These are phyloP conservation scores for Dictyophora rubrovolvata DNA, from an alignment of 768 basidiomycete genomes.

Conservation along the genomic window DNA sequence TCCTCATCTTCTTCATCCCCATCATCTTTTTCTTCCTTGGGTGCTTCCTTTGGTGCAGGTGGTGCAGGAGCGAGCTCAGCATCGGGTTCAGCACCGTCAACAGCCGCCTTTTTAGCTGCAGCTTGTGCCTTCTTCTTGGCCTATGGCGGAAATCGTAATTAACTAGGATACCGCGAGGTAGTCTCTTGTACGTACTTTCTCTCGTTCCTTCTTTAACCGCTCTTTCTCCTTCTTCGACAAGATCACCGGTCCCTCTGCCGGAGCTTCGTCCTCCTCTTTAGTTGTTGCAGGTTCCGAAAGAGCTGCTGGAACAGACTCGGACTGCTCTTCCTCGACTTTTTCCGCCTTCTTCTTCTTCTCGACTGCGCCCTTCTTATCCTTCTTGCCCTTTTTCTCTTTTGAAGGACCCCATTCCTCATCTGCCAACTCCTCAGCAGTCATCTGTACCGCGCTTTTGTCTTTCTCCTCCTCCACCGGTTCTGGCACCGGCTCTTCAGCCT, in stretches of 20 bases:
- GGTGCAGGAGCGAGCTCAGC: conserved; percentile 18
- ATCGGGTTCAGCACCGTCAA: conserved; percentile 20
- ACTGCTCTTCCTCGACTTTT: conserved; percentile 13
- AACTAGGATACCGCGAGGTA: conserved; percentile 10
- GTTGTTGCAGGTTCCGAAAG: conserved; percentile 25
- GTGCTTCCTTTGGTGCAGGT: conserved; percentile 23
- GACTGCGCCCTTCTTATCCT: conserved; percentile 54
- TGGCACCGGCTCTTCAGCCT: conserved; percentile 1
- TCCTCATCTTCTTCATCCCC: conserved; percentile 56
- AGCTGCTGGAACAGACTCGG: conserved; percentile 17
- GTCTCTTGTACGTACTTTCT: conserved; percentile 52
- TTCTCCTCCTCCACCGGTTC: conserved; percentile 2
- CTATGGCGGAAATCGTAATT: conserved; percentile 27
- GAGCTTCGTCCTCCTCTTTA: conserved; percentile 37
- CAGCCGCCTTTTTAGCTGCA: conserved; percentile 61
- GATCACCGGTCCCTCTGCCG: conserved; percentile 52
- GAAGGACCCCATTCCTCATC: conserved; percentile 63
- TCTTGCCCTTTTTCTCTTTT: conserved; percentile 37
- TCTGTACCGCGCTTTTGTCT: conserved; percentile 34
- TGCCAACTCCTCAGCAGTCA: conserved; percentile 59
- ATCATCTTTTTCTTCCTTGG: conserved; percentile 45
- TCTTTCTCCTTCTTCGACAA: conserved; percentile 96
- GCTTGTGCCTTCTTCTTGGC: conserved; percentile 94
- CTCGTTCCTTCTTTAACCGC: conserved; percentile 90
- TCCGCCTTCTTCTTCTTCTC: conserved; percentile 18